These are phyloP conservation scores for Cyclotella sp. DNA, from an alignment of 108 stramenopile genomes.

Conservation along the genomic window DNA sequence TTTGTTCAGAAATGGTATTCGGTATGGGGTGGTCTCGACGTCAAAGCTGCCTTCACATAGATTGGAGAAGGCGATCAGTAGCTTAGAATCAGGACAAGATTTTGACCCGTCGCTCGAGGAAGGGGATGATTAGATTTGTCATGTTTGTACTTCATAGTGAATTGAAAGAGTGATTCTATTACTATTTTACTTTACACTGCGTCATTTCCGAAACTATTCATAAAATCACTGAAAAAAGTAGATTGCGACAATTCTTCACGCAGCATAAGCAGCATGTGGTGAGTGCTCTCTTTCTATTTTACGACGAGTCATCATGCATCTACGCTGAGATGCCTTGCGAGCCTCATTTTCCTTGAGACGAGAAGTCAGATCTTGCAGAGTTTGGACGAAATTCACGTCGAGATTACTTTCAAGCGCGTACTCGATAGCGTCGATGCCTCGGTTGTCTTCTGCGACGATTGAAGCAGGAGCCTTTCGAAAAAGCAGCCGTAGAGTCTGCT, in stretches of 20 bases:
- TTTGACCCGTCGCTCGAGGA: slow-evolving; percentile 46
- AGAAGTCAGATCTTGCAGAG: slow-evolving; percentile 27
- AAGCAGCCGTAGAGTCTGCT: slow-evolving; percentile 27
- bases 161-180: too few species aligned
- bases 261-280: slow-evolving; percentile 25
- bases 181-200: too few species aligned
- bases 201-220: too few species aligned
- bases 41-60: slow-evolving; percentile 71
- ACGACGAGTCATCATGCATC: slow-evolving; percentile 20
- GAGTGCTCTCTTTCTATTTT: slow-evolving; percentile 1
- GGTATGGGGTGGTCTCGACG: slow-evolving; percentile 67
- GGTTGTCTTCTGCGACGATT: slow-evolving; percentile 20
- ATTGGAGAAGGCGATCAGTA: slow-evolving; percentile 62
- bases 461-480: slow-evolving; percentile 32
- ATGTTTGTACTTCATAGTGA: too few species aligned
- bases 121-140: slow-evolving; percentile 11
- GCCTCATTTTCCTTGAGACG: slow-evolving; percentile 20
- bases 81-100: slow-evolving; percentile 46
- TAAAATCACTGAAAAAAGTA: too few species aligned
- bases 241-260: neutral
- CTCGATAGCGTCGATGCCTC: slow-evolving; percentile 25
- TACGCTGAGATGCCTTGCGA: slow-evolving; percentile 9
- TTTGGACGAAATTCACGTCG: slow-evolving; percentile 12
- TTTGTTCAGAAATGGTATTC: slow-evolving; percentile 69
- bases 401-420: slow-evolving; percentile 35